These are phyloP conservation scores for Effrenium voratum DNA, from an alignment of 73 alveolate genomes.

Conservation along the genomic window DNA sequence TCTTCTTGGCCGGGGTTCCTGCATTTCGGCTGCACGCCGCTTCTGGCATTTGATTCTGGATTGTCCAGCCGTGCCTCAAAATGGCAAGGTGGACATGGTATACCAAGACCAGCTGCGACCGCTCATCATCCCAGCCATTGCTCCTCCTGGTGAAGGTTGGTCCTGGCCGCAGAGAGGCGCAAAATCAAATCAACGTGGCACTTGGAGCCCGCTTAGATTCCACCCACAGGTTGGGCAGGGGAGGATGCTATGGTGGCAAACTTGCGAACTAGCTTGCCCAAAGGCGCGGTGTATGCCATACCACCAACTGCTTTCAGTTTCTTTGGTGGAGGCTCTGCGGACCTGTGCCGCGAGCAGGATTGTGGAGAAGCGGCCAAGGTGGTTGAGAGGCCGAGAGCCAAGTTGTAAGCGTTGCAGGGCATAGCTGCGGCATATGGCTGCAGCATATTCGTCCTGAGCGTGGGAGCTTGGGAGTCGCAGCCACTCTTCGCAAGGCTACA, in stretches of 20 bases:
- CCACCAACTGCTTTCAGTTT: not conserved
- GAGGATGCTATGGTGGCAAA: constrained; percentile 73
- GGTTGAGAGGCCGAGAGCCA: constrained; percentile 14
- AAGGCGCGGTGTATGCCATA: not conserved
- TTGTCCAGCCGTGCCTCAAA: too few relatives aligned
- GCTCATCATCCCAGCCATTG: constrained; percentile 83
- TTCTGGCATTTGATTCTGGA: not conserved
- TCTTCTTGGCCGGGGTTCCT: constrained; percentile 65
- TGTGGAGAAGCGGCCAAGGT: constrained; percentile 71
- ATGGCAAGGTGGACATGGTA: constrained; percentile 62
- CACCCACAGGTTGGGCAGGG: constrained; percentile 60
- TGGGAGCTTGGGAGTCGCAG: not conserved
- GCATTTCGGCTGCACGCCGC: not conserved
- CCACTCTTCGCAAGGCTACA: constrained; percentile 20
- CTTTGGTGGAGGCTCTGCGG: constrained; percentile 26
- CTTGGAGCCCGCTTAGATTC: not conserved
- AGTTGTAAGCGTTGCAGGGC: not conserved
- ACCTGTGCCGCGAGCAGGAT: constrained; percentile 85
- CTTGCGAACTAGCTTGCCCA: constrained; percentile 35
- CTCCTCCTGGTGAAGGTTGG: constrained; percentile 90
- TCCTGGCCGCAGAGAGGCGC: constrained; percentile 93
- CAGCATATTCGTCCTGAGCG: not conserved
- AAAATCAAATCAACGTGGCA: not conserved
- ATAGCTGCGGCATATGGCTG: not conserved
- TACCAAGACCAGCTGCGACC: constrained; percentile 90